Base-by-base conservation (phyloP, 768 basidiomycete genomes). In the Lyophyllum decastes region DNA sequence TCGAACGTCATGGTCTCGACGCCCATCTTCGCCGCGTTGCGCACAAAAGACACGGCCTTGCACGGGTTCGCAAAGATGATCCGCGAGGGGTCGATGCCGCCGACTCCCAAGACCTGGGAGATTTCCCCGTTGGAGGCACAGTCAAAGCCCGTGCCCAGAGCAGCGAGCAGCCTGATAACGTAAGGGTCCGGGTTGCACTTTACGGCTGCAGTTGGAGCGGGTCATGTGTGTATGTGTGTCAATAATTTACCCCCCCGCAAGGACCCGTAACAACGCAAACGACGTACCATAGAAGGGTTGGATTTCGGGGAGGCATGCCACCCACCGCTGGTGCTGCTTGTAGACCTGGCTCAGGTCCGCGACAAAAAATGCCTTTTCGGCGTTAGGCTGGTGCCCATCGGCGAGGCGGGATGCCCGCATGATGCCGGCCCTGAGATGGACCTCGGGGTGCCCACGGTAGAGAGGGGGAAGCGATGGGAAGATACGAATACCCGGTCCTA, bases 1-100 rank as follows among this genome's bases (percentile, higher is more conserved):
- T 99, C 97, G 70, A 99, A 99, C 5, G 96, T 98, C 96, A 98
- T 97, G 76, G 83, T 87, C 68, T 93, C 83, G 52, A 98, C 95
- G 21, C 90, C 87, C 30, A 78, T 73, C 64, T 82, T 86, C 41
- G 87, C 87, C 16, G 97, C 92, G 64, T 86, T 84, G 49, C 95
- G 90, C 66, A 99, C 82, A 77, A 95, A 98, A 0, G 94, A 96
- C 11, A 85, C 81, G 2, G 97, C 92, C 76, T 99, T 99, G 88
- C 97, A 98, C 0, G 97, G 97, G 75, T 99, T 99, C 62, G 97
- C 97, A 67, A 94, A 99, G 69, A 98, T 93, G 79, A 99, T 90
- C 57, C 89, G 84, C 53, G 83, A 82, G 4, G 95, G 87, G 47
- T 84, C 81, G 51, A 96, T 82, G 8, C 87, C 89, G 4, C 89